phyloP scores from a whole-genome alignment of 129 eudicot species.

The Artemisia tridentata region DNA sequence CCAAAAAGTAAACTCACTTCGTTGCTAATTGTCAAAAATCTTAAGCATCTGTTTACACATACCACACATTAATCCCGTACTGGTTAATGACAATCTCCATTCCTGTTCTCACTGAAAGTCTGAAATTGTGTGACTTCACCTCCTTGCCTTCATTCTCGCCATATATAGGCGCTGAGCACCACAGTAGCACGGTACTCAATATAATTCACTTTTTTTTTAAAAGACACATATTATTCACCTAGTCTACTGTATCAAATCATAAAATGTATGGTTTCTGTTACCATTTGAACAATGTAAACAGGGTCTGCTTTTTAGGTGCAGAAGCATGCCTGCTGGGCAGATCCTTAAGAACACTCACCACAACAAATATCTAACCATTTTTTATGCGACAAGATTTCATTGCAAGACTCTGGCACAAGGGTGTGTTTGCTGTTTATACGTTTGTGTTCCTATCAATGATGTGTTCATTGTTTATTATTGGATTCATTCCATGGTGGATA shows the following conservation, averaged over 20 bases:
- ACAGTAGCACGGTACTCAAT: slow-evolving; percentile 69
- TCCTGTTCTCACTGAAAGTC: no score
- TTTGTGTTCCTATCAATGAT: no score
- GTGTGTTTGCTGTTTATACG: not conserved
- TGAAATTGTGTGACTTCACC: no score
- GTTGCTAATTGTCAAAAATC: not conserved
- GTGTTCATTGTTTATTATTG: no score
- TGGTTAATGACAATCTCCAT: no score
- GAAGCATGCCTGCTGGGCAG: not conserved
- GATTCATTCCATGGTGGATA: no score
- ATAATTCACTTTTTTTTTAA: not conserved
- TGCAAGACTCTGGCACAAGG: slow-evolving; percentile 3
- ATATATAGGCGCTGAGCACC: slow-evolving; percentile 91
- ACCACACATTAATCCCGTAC: no score
- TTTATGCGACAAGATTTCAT: not conserved
- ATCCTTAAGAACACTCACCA: not conserved
- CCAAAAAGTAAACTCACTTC: not conserved
- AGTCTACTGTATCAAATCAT: no score
- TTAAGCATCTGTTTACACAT: no score
- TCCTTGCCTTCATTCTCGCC: slow-evolving; percentile 74
- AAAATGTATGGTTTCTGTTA: not conserved
- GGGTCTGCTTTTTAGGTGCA: not conserved
- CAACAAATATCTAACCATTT: not conserved
- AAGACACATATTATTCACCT: no score
- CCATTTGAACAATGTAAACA: not conserved